phyloP scores from a whole-genome alignment of 179 eudicot species.

The Beta macrorhiza region DNA sequence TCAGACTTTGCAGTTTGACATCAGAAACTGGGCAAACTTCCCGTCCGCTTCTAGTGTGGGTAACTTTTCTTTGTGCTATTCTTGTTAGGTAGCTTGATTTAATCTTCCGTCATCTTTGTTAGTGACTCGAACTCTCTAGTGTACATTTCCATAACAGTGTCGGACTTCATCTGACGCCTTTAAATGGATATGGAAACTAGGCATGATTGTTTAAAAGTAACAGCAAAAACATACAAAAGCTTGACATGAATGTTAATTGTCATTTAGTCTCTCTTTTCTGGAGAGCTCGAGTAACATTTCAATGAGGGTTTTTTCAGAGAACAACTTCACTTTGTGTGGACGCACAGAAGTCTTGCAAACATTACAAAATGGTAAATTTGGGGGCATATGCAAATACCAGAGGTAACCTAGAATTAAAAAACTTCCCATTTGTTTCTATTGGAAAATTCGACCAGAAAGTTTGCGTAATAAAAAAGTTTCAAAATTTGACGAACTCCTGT shows the following conservation, averaged over 20 bases:
- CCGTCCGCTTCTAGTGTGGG: slow-evolving; percentile 32
- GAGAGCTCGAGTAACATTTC: slow-evolving; percentile 10
- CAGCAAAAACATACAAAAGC: background rate
- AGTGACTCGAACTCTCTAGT: background rate
- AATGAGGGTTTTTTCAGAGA: slow-evolving; percentile 23
- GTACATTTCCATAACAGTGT: background rate
- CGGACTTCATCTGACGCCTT: background rate
- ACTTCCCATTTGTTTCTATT: background rate
- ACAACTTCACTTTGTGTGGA: slow-evolving; percentile 15
- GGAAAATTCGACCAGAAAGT: no score
- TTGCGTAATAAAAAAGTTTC: no score
- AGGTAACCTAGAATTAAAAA: slow-evolving; percentile 30
- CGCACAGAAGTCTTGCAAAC: slow-evolving; percentile 22
- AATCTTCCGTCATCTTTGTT: background rate
- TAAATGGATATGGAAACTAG: background rate
- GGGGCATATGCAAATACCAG: slow-evolving; percentile 21
- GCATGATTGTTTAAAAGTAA: background rate
- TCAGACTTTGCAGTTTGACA: slow-evolving; percentile 22
- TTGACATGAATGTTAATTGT: background rate
- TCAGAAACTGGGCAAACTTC: slow-evolving; percentile 27
- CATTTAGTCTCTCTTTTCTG: background rate
- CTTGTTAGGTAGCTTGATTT: slow-evolving; percentile 18
- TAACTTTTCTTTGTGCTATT: slow-evolving; percentile 27
- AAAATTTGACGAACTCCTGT: no score
- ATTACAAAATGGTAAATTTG: slow-evolving; percentile 14